These are phyloP conservation scores for Mycena vitilis DNA, from an alignment of 768 basidiomycete species.

Conservation along the genomic window DNA sequence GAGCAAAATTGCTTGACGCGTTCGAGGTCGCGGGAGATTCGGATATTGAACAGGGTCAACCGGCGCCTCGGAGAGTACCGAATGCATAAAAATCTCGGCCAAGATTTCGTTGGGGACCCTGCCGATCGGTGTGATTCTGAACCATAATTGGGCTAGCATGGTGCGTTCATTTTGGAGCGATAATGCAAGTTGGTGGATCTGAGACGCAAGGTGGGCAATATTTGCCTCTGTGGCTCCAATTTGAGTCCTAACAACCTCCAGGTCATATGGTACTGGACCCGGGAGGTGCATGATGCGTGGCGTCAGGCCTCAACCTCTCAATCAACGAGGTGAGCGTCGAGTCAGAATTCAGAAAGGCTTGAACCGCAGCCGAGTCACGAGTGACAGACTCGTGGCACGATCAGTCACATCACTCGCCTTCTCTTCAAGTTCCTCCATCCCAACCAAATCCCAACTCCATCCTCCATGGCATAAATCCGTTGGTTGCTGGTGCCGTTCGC, in stretches of 20 bases:
- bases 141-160: background rate
- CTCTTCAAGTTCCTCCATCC: too few relatives aligned
- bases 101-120: constrained; percentile 6
- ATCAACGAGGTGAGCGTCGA: too few relatives aligned
- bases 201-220: background rate
- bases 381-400: too few relatives aligned
- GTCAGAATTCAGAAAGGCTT: too few relatives aligned
- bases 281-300: background rate
- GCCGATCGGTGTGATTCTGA: constrained; percentile 5
- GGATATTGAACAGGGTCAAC: background rate
- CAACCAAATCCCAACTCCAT: too few relatives aligned
- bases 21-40: background rate
- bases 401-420: too few relatives aligned
- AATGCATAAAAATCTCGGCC: constrained; percentile 9
- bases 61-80: background rate
- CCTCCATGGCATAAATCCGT: too few relatives aligned
- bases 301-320: too few relatives aligned
- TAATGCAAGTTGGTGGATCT: background rate
- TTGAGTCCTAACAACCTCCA: background rate
- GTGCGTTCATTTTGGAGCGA: constrained; percentile 9
- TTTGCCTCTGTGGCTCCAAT: constrained; percentile 9
- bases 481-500: too few relatives aligned
- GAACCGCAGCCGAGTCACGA: too few relatives aligned
- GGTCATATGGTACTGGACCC: background rate
- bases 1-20: background rate